Base-by-base conservation (phyloP, 345 rosid species). In the Rhodomyrtus tomentosa region DNA sequence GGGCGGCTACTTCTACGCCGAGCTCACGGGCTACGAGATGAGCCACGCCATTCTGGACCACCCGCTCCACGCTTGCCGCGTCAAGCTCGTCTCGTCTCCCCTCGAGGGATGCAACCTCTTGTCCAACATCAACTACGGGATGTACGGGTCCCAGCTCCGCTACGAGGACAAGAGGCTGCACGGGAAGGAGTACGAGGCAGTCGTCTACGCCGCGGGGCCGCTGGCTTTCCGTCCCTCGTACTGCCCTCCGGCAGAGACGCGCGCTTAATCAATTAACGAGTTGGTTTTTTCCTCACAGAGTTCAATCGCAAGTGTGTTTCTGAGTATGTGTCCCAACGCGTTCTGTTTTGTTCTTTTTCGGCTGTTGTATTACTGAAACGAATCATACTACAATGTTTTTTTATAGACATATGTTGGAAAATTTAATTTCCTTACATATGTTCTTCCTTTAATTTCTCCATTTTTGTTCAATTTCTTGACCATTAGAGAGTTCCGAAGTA, bases 51-150 rank as follows among this genome's bases (percentile, higher is more conserved):
- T 93, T 81, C 89, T 91, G 86, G 96, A 96, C 86, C 99, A 96
- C 86, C 98, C 98, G 52, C 93, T 95, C 56, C 99, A 93, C 25
- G 84, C 96, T 49, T 96, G 99, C 90, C 81, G 73, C n/a, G 95
- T 91, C 84, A 94, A 92, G 88, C 96, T 92, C 7, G 93, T 96
- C 58, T 93, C 95, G 2, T 96, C 98, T 27, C 91, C 95, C 32
- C 89, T 90, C 32, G 88, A 90, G 83, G 86, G 90, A 53, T 95
- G 99, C 91, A 94, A 89, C 86, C 87, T 93, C 50, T 89, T 92
- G 51, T 89, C 99, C 50, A 93, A 94, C 84, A 86, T 95, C 86
- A 96, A 95, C 91, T 86, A 91, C 45, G 98, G 96, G 51, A 87
- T 93, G 27, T 55, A 93, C 38, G 99, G 98, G 14, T 89, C 96